These are phyloP conservation scores for Nicotiana benthamiana DNA, from an alignment of 257 asterid species.

Conservation along the genomic window DNA sequence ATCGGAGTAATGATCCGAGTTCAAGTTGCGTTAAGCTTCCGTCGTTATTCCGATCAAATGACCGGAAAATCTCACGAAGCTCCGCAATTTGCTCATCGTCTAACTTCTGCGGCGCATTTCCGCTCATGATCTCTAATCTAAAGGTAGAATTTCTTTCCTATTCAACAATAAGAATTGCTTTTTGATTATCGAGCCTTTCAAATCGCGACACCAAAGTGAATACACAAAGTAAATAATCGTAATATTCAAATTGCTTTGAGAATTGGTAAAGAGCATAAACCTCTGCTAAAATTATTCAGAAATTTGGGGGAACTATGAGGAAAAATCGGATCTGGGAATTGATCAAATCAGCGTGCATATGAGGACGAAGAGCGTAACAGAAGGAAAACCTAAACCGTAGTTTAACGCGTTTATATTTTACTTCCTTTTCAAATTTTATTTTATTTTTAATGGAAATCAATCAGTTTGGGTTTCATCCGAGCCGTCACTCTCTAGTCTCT, in stretches of 20 bases:
- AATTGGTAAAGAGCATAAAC: background rate
- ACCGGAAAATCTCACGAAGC: slow-evolving; percentile 68
- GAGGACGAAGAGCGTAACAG: background rate
- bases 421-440: background rate
- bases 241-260: background rate
- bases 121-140: slow-evolving; percentile 21
- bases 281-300: background rate
- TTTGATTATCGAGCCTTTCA: background rate
- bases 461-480: background rate
- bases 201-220: background rate
- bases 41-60: slow-evolving; percentile 63
- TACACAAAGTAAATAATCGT: background rate
- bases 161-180: background rate
- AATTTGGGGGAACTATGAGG: background rate
- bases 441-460: background rate
- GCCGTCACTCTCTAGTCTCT: background rate
- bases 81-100: slow-evolving; percentile 63
- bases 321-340: background rate
- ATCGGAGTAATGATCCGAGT: slow-evolving; percentile 61
- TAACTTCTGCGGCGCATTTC: slow-evolving; percentile 29
- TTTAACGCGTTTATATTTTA: background rate
- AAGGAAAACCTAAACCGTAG: background rate
- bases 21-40: slow-evolving; percentile 69
- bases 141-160: background rate
- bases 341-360: background rate